phyloP scores from a whole-genome alignment of 768 basidiomycete genomes.

The Podaxis sp. region DNA sequence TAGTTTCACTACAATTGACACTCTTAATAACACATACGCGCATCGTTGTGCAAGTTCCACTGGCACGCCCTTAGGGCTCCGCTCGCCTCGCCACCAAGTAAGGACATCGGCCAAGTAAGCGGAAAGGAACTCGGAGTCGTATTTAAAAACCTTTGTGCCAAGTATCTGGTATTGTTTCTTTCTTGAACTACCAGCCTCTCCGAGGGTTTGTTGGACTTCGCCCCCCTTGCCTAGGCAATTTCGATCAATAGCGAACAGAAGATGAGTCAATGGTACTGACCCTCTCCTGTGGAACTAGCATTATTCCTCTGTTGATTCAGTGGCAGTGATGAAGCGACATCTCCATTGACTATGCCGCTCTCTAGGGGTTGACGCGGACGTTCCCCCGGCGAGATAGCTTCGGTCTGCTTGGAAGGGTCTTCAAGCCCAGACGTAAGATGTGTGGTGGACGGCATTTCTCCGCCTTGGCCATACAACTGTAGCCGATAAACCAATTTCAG shows the following conservation, averaged over 20 bases:
- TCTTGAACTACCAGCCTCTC: background rate
- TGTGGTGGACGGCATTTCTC: conserved; percentile 15
- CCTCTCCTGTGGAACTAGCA: background rate
- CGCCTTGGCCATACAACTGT: conserved; percentile 22
- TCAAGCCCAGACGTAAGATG: background rate
- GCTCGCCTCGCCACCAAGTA: conserved; percentile 73
- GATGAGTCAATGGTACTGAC: background rate
- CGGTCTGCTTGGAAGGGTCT: background rate
- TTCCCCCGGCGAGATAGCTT: background rate
- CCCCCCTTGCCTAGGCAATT: background rate
- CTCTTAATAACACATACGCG: conserved; percentile 43
- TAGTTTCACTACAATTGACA: background rate
- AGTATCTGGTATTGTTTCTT: conserved; percentile 43
- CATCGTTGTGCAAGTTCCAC: conserved; percentile 60
- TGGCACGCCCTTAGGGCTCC: conserved; percentile 70
- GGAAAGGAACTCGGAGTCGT: conserved; percentile 54
- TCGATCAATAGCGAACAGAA: background rate
- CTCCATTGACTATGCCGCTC: background rate
- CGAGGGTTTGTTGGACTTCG: background rate
- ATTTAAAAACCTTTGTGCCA: conserved; percentile 58
- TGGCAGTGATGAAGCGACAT: background rate
- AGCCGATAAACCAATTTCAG: conserved; percentile 54
- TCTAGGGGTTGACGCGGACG: background rate
- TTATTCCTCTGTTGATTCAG: background rate
- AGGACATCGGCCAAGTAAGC: conserved; percentile 52